These are phyloP conservation scores for Populus hybrid DNA, from an alignment of 441 rosid species.

Conservation along the genomic window DNA sequence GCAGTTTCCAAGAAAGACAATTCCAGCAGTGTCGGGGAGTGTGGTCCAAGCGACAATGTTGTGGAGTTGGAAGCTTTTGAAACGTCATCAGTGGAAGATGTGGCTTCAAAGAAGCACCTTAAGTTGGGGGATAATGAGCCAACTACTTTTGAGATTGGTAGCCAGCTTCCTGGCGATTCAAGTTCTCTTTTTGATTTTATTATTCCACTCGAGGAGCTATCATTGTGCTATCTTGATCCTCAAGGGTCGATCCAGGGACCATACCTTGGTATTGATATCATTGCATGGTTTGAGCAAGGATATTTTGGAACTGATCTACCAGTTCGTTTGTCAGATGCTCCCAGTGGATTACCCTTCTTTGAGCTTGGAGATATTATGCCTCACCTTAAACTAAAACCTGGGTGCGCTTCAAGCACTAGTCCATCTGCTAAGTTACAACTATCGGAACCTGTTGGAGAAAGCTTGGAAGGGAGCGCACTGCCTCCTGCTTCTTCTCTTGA, in stretches of 20 bases:
- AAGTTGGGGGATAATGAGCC: constrained; percentile 5
- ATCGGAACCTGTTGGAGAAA: constrained; percentile 26
- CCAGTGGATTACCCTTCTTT: constrained; percentile 51
- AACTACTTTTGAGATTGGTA: neutral
- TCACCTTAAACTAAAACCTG: constrained; percentile 27
- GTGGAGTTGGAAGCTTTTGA: constrained; percentile 15
- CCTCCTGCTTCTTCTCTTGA: constrained; percentile 17
- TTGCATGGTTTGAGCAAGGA: constrained; percentile 24
- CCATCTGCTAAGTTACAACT: constrained; percentile 17
- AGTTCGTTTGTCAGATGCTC: constrained; percentile 53
- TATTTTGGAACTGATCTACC: constrained; percentile 64
- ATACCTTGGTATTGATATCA: no score
- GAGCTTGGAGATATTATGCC: constrained; percentile 47
- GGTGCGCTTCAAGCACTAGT: constrained; percentile 9
- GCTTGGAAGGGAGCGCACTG: constrained; percentile 11
- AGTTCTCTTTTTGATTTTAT: constrained; percentile 35
- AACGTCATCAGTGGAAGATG: constrained; percentile 3
- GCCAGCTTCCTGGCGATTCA: constrained; percentile 31
- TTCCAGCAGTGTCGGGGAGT: constrained; percentile 4
- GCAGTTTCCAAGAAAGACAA: constrained; percentile 2
- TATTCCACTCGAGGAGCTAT: constrained; percentile 42
- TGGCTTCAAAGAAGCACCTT: neutral
- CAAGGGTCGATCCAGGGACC: no score
- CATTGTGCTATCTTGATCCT: constrained; percentile 32
- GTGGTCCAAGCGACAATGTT: neutral